These are phyloP conservation scores for Perkinsela sp. DNA, from an alignment of 208 protist species.

Conservation along the genomic window DNA sequence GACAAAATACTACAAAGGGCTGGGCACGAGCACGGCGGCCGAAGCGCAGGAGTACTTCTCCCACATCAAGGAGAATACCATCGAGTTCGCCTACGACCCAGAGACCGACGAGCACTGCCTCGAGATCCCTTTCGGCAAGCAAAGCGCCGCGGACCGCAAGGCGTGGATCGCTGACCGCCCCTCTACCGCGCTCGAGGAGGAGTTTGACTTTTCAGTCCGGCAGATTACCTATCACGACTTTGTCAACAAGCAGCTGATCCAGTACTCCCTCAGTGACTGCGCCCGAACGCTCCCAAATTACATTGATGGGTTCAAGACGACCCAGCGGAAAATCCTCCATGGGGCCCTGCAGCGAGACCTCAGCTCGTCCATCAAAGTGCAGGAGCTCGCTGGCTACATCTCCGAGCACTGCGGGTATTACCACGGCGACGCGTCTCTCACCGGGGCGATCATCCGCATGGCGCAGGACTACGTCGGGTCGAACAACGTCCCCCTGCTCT, in stretches of 20 bases:
- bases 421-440: constrained; percentile 92
- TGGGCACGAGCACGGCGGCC: constrained; percentile 76
- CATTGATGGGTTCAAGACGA: constrained; percentile 97
- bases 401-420: constrained; percentile 92
- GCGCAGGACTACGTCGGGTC: constrained; percentile 91
- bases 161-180: constrained; percentile 61
- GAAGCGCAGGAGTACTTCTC: constrained; percentile 99
- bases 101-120: constrained; percentile 67
- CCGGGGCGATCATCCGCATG: constrained; percentile 93
- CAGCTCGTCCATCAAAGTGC: constrained; percentile 87
- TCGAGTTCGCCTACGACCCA: constrained; percentile 51
- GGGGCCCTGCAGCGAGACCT: constrained; percentile 64
- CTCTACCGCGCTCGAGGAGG: constrained; percentile 42
- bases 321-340: constrained; percentile 97
- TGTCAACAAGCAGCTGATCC: constrained; percentile 95
- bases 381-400: constrained; percentile 92
- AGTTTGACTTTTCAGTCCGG: constrained; percentile 57
- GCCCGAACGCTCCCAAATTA: constrained; percentile 44
- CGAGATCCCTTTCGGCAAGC: constrained; percentile 91
- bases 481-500: constrained; percentile 98
- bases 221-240: constrained; percentile 73
- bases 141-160: constrained; percentile 86
- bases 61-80: constrained; percentile 76
- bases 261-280: constrained; percentile 80
- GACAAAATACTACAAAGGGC: constrained; percentile 99